These are phyloP conservation scores for Didymella lethalis DNA, from an alignment of 2,329 filamentous ascomycete species.

Conservation along the genomic window DNA sequence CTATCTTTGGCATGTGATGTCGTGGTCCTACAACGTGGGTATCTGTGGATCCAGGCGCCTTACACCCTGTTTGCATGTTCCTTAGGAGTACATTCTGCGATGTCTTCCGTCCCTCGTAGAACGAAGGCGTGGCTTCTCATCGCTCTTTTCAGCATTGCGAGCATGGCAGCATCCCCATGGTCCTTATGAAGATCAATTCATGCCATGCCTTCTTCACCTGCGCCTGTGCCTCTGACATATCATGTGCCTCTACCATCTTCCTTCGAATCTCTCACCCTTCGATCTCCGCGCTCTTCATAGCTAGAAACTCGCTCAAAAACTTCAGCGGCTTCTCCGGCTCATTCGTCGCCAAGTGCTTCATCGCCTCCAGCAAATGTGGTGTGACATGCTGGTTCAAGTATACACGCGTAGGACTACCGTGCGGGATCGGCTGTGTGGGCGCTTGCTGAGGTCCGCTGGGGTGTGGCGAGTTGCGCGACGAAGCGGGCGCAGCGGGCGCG, in stretches of 20 bases:
- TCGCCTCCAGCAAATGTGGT: conserved; percentile 60
- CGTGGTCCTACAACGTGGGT: conserved; percentile 20
- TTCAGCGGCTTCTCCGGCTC: conserved; percentile 61
- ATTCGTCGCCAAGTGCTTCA: conserved; percentile 60
- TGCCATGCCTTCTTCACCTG: neutral
- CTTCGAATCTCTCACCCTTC: conserved; percentile 45
- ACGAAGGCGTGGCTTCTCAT: neutral
- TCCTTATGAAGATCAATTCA: neutral
- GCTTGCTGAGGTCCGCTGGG: conserved; percentile 38
- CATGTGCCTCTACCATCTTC: neutral
- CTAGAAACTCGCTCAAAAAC: conserved; percentile 59
- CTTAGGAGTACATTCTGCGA: neutral
- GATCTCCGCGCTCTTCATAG: conserved; percentile 57
- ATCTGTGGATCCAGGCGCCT: conserved; percentile 22
- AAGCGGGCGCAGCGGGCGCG: conserved; percentile 27
- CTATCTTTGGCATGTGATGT: conserved; percentile 22
- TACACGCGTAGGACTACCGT: conserved; percentile 58
- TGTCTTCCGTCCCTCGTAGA: neutral
- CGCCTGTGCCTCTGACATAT: neutral
- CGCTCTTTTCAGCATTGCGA: neutral
- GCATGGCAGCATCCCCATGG: neutral
- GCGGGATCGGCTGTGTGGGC: conserved; percentile 52
- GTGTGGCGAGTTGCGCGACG: conserved; percentile 49
- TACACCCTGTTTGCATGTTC: neutral
- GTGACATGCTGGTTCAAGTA: conserved; percentile 61